Conservation (phyloP, 164 flowering plant genomes). For the Magnolia officinalis region DNA sequence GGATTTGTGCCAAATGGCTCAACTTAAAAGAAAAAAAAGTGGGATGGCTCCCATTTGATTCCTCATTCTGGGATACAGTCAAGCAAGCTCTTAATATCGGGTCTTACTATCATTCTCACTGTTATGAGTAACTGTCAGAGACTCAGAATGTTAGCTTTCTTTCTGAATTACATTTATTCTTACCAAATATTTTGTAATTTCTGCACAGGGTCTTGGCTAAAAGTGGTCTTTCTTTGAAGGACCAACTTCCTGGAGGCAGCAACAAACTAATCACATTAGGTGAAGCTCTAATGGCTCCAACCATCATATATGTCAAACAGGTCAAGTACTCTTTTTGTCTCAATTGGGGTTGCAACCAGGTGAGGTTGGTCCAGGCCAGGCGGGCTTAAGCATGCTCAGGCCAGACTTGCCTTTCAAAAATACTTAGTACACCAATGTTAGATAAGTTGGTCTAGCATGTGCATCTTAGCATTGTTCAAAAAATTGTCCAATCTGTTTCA, state of each 20-base stretch:
- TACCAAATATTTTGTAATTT: not conserved
- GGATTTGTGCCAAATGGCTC: too few species aligned
- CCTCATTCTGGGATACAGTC: not conserved
- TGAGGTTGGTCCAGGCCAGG: too few species aligned
- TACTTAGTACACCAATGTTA: too few species aligned
- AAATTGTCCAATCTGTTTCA: too few species aligned
- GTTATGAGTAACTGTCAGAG: not conserved
- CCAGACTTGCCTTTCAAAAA: too few species aligned
- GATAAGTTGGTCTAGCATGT: too few species aligned
- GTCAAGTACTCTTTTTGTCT: constrained; percentile 23
- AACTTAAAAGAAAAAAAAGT: too few species aligned
- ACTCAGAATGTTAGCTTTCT: not conserved
- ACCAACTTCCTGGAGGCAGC: constrained; percentile 53
- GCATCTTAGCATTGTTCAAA: too few species aligned
- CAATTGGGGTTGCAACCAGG: too few species aligned
- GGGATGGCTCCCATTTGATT: not conserved
- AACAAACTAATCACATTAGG: constrained; percentile 48
- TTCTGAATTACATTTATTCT: not conserved
- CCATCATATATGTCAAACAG: constrained; percentile 92
- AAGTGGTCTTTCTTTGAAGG: constrained; percentile 71
- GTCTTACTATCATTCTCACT: not conserved
- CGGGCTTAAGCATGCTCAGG: too few species aligned
- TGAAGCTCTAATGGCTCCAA: constrained; percentile 93
- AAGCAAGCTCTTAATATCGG: not conserved
- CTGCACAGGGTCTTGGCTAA: constrained; percentile 60